A percentile compares a stretch with the other conserved stretches of the same genome.
Evolutionary conservation across 2,329 filamentous ascomycete genomes (phyloP).

Genomic region (Aureobasidium lini): DNA sequence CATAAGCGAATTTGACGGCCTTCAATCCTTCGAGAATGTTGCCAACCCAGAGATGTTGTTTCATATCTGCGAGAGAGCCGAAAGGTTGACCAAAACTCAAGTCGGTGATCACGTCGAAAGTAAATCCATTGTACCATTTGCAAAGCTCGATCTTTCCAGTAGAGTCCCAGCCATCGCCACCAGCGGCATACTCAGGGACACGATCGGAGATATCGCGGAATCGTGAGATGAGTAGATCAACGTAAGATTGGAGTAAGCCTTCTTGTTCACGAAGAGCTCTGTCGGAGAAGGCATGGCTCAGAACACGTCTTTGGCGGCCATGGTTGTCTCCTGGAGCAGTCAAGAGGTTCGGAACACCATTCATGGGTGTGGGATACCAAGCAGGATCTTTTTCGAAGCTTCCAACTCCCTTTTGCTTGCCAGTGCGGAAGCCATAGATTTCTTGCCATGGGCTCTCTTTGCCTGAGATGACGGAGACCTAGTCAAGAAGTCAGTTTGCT

Average conservation of each 20-base stretch:
- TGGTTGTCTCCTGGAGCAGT: constrained; percentile 26
- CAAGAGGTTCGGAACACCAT: constrained; percentile 19
- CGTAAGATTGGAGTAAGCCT: constrained; percentile 31
- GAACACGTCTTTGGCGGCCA: constrained; percentile 28
- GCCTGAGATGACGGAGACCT: constrained; percentile 35
- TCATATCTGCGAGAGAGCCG: constrained; percentile 21
- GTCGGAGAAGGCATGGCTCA: constrained; percentile 37
- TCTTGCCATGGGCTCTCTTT: constrained; percentile 36
- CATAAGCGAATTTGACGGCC: constrained; percentile 22
- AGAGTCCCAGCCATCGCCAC: constrained; percentile 10
- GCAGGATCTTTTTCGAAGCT: constrained; percentile 31
- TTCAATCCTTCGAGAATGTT: constrained; percentile 22
- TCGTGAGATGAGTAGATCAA: constrained; percentile 32
- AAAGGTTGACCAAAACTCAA: constrained; percentile 28
- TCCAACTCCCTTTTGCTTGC: constrained; percentile 28
- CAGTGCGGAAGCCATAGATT: constrained; percentile 34
- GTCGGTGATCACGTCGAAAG: constrained; percentile 34
- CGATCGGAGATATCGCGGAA: constrained; percentile 18
- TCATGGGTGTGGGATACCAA: constrained; percentile 29
- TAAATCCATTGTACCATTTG: constrained; percentile 30
- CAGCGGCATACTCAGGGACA: not conserved
- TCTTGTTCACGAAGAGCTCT: constrained; percentile 36
- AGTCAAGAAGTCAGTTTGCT: not conserved
- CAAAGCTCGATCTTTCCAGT: constrained; percentile 21
- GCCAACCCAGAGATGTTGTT: constrained; percentile 27